These are phyloP conservation scores for Chytriomyces sp. DNA, from an alignment of 192 early-diverging fungal species.

Conservation along the genomic window DNA sequence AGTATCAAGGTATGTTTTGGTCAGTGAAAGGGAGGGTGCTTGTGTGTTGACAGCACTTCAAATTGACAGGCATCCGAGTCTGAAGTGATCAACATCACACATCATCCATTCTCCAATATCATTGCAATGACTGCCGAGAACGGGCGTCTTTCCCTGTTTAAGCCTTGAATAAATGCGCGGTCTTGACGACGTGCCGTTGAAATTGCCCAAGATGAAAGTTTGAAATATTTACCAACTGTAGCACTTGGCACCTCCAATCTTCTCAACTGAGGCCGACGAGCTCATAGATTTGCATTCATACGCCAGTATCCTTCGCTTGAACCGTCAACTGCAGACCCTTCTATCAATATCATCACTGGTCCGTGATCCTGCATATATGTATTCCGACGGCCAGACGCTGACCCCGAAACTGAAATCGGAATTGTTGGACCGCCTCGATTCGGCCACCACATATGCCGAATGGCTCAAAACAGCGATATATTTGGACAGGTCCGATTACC, in stretches of 20 bases:
- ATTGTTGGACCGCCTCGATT: background rate
- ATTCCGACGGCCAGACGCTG: too few species aligned
- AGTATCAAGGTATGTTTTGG: slow-evolving; percentile 13
- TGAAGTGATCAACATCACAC: slow-evolving; percentile 77
- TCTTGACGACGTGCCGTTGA: too few species aligned
- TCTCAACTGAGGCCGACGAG: too few species aligned
- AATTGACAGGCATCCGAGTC: slow-evolving; percentile 55
- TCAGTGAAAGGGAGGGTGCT: background rate
- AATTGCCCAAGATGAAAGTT: too few species aligned
- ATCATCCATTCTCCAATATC: slow-evolving; percentile 87
- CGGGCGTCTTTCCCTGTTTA: slow-evolving; percentile 46
- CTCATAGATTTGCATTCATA: too few species aligned
- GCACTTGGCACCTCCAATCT: too few species aligned
- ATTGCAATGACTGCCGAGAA: slow-evolving; percentile 69
- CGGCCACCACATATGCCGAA: background rate
- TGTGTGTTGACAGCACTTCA: background rate
- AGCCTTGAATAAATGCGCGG: background rate
- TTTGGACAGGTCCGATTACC: slow-evolving; percentile 25
- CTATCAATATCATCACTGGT: too few species aligned
- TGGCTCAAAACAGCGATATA: slow-evolving; percentile 9
- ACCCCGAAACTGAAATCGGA: background rate
- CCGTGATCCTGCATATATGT: too few species aligned
- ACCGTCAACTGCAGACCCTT: too few species aligned
- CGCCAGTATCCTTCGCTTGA: too few species aligned
- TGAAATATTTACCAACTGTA: too few species aligned